Percentiles rank a stretch among this genome's conserved stretches.
Evolutionary conservation across 2,329 filamentous ascomycete species (phyloP).

Genomic region (Colletotrichum kahawae): DNA sequence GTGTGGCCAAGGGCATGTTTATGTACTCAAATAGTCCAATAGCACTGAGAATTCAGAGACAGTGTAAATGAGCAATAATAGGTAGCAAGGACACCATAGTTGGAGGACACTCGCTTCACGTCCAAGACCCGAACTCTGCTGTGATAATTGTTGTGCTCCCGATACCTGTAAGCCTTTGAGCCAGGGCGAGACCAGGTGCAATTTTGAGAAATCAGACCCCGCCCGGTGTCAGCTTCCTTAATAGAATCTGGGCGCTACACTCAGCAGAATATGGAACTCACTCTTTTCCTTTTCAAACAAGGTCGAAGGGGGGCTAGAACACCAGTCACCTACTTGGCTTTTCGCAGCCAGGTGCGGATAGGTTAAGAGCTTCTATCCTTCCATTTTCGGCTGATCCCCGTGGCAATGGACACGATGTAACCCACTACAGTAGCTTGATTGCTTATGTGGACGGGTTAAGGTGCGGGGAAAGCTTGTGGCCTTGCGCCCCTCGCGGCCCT

Average conservation of each 20-base stretch:
- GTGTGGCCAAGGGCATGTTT: not conserved
- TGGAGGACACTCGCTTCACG: not conserved
- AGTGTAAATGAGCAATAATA: not conserved
- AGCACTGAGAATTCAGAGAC: not conserved
- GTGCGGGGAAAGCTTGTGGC: not conserved
- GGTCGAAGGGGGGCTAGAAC: not conserved
- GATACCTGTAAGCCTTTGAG: not conserved
- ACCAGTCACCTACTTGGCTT: not conserved
- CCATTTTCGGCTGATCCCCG: not conserved
- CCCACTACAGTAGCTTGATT: not conserved
- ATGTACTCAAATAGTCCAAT: not conserved
- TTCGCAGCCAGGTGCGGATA: not conserved
- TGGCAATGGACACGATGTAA: not conserved
- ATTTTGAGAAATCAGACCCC: not conserved
- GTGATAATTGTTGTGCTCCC: not conserved
- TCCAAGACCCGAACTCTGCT: not conserved
- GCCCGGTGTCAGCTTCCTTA: not conserved
- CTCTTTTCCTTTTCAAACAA: conserved; percentile 49
- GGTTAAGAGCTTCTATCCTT: not conserved
- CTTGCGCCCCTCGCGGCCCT: not conserved
- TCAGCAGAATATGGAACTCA: conserved; percentile 36
- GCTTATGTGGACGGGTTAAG: not conserved
- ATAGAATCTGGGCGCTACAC: not conserved
- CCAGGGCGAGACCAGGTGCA: not conserved
- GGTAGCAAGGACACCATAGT: not conserved